A percentile compares a stretch with the other conserved stretches of the same genome.
Conservation (phyloP, 306 rosid genomes). For the Sesbania bispinosa region DNA sequence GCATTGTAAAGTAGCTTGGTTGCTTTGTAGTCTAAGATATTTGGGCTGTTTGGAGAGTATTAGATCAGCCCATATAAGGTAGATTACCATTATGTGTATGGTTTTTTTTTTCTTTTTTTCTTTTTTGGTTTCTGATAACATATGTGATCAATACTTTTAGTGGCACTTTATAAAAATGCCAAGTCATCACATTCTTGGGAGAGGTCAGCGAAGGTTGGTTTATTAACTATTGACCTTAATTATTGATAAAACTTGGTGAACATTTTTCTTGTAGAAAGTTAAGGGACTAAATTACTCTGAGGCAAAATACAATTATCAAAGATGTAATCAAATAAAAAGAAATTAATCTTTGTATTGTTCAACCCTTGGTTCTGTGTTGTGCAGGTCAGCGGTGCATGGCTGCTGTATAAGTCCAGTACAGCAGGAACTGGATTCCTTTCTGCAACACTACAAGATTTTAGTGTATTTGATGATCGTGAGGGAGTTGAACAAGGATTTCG, state of each 20-base stretch:
- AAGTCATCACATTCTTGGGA: not conserved
- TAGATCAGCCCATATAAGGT: not conserved
- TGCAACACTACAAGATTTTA: slow-evolving; percentile 80
- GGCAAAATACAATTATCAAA: not conserved
- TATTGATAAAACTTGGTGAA: not conserved
- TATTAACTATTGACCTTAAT: no score
- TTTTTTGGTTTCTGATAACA: no score
- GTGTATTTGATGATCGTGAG: slow-evolving; percentile 90
- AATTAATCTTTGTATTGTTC: not conserved
- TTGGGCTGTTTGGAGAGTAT: not conserved
- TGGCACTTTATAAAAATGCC: not conserved
- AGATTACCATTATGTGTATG: not conserved
- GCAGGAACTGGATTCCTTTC: slow-evolving; percentile 81
- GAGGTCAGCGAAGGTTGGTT: not conserved
- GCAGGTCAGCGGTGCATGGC: slow-evolving; percentile 87
- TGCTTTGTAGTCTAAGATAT: slow-evolving; percentile 7
- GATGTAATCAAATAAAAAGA: not conserved
- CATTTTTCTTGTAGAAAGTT: not conserved
- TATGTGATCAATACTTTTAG: not conserved
- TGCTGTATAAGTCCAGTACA: slow-evolving; percentile 75
- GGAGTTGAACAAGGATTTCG: slow-evolving; percentile 82
- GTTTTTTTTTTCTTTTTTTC: no score
- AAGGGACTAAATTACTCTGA: not conserved
- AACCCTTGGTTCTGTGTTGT: slow-evolving; percentile 21
- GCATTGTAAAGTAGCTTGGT: not conserved